Percentiles rank a stretch among this genome's conserved stretches.
These are phyloP conservation scores for Zea mays DNA, from an alignment of 176 grass and related monocot species.

Conservation along the genomic window Zm-B73-REFERENCE-NAM-5.0 NC_050100.1:222747001-222747500, in stretches of 20 bases:
- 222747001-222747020: no score
- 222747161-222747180: conserved; percentile 48
- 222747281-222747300: conserved; percentile 99
- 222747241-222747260: not conserved
- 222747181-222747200: conserved; percentile 99
- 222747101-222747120: conserved; percentile 4
- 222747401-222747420: no score
- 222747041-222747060: no score
- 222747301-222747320: conserved; percentile 85
- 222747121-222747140: not conserved
- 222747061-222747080: conserved; percentile 40
- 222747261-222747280: conserved; percentile 6
- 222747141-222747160: not conserved
- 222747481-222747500: no score
- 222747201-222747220: conserved; percentile 92
- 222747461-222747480: no score
- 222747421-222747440: no score
- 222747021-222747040: no score
- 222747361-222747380: not conserved
- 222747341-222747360: not conserved
- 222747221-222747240: not conserved
- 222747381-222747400: no score
- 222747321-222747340: conserved; percentile 34
- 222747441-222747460: no score
- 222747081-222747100: conserved; percentile 23